These are phyloP conservation scores for Prorocentrum cordatum DNA, from an alignment of 169 alveolate species.

Conservation along the genomic window DNA sequence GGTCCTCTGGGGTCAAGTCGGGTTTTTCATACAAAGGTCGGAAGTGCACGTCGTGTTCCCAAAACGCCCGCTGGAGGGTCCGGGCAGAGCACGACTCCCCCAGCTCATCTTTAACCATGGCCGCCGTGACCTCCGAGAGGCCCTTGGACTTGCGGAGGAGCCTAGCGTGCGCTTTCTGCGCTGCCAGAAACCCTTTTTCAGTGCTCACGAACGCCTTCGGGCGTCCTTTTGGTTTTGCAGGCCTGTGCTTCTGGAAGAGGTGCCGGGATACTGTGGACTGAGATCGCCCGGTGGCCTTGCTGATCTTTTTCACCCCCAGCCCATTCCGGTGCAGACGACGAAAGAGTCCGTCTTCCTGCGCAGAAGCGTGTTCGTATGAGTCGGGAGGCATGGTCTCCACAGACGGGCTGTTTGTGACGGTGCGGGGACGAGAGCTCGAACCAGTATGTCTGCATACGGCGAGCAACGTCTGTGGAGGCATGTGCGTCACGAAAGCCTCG, in stretches of 20 bases:
- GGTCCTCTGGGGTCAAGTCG: background rate
- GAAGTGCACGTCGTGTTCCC: background rate
- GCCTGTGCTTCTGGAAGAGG: background rate
- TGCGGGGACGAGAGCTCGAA: too few relatives aligned
- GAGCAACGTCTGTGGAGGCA: too few relatives aligned
- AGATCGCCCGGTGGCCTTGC: background rate
- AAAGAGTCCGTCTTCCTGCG: background rate
- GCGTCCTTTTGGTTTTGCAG: background rate
- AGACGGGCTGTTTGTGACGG: too few relatives aligned
- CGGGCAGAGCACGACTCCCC: background rate
- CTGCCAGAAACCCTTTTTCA: background rate
- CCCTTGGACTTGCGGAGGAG: background rate
- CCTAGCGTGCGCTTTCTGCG: background rate
- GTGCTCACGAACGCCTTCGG: background rate
- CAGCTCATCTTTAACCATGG: background rate
- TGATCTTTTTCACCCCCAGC: background rate
- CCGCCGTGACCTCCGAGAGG: background rate
- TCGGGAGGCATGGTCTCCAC: too few relatives aligned
- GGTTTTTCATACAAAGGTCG: slow-evolving; percentile 5
- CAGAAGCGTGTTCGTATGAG: background rate
- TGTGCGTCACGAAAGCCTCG: too few relatives aligned
- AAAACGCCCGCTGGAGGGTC: background rate
- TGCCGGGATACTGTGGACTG: background rate
- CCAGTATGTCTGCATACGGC: too few relatives aligned
- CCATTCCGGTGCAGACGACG: background rate